Base-by-base conservation (phyloP, 2,329 filamentous ascomycete species). In the Colletotrichum somersetense region DNA sequence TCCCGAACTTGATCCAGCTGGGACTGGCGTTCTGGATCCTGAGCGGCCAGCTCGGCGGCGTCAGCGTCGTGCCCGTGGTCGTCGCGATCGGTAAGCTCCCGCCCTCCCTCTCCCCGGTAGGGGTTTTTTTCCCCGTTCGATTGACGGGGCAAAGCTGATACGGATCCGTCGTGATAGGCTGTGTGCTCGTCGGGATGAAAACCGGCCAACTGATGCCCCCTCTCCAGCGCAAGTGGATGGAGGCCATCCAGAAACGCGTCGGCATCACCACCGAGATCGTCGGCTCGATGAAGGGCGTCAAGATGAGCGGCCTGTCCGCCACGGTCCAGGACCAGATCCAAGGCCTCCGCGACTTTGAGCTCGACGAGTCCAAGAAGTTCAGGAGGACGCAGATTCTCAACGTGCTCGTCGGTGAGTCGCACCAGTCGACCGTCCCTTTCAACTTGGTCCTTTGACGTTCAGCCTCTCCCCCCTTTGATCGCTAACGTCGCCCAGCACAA, bases 251-350 rank as follows among this genome's bases (percentile, higher is more conserved):
- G 75, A 79, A 78, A 30, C 83, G 86, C 3, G 83, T 89, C n/a
- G 84, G 82, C 10, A 81, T 83, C 14, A 88, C 86, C 0, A 80
- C 84, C 2, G 80, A 81, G 1, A 83, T 86, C 75, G 78, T 89
- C 0, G 81, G 81, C 11, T 83, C 83, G 12, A 86, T 89, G 78
- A 88, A 86, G 74, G 83, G 83, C 16, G 80, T 88, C 67, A 88
- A 87, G 75, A 83, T 88, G 74, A 80, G 84, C 3, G 87, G 86
- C 0, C 75, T 89, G 12, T 83, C 81, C 46, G 77, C 82, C 11
- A 80, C 80, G 3, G 84, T 75, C 79, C 76, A 74, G 50, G 42
- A 58, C 1, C 68, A 74, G 23, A 74, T 79, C 3, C 70, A 76
- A 11, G 63, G 69, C 4, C 30, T 78, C 1, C 74, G 78, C 0